Percentiles rank a stretch among this genome's conserved stretches.
Evolutionary conservation across 805 yeast species (phyloP).

Genomic region (Metschnikowia lunata): DNA sequence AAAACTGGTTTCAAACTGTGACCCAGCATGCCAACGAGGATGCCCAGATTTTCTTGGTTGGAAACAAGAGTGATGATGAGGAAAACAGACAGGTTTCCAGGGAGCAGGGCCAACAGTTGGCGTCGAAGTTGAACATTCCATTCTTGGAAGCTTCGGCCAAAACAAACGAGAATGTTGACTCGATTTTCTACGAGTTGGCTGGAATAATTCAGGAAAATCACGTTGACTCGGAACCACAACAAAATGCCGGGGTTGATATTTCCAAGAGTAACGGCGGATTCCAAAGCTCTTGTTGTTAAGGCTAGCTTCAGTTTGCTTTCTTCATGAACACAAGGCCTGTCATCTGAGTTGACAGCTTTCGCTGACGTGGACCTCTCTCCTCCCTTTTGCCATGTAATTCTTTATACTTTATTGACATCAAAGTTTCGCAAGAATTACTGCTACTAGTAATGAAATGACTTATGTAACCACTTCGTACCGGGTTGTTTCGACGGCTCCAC

Average conservation of each 20-base stretch:
- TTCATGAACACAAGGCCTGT: no score
- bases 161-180: constrained; percentile 86
- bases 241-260: constrained; percentile 36
- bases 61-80: constrained; percentile 91
- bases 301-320: background rate
- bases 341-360: no score
- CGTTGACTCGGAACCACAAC: constrained; percentile 36
- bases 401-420: no score
- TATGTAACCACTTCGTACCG: no score
- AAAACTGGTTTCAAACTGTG: constrained; percentile 93
- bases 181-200: constrained; percentile 86
- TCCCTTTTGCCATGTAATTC: no score
- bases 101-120: constrained; percentile 89
- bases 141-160: constrained; percentile 97
- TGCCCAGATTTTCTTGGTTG: constrained; percentile 90
- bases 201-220: constrained; percentile 79
- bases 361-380: no score
- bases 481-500: no score
- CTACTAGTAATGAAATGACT: no score
- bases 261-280: constrained; percentile 24
- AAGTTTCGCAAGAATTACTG: no score
- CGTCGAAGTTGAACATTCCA: constrained; percentile 80
- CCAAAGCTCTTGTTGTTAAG: constrained; percentile 40
- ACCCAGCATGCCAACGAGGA: constrained; percentile 96
- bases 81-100: constrained; percentile 80